These are phyloP conservation scores for Pseudogymnoascus sp. DNA, from an alignment of 2,329 filamentous ascomycete species.

Conservation along the genomic window DNA sequence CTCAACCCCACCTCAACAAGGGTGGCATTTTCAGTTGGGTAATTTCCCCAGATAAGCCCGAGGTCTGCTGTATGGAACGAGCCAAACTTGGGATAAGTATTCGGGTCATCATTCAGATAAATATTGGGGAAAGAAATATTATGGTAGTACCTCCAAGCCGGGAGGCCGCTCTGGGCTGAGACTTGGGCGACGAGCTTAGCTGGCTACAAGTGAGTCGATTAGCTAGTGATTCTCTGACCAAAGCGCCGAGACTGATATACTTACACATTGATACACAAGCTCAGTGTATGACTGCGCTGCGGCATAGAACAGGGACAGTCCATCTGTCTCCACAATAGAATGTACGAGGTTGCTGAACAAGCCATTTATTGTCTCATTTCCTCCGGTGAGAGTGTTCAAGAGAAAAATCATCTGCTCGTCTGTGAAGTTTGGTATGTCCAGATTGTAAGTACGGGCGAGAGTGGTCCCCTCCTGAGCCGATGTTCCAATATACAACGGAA, in stretches of 20 bases:
- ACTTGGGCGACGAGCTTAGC: neutral
- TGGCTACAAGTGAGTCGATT: neutral
- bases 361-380: neutral
- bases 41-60: constrained; percentile 26
- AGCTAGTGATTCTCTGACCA: neutral
- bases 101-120: neutral
- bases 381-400: neutral
- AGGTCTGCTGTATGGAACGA: constrained; percentile 32
- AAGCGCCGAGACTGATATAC: neutral
- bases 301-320: neutral
- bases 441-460: neutral
- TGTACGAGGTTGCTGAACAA: neutral
- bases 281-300: neutral
- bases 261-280: constrained; percentile 3
- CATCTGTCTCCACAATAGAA: neutral
- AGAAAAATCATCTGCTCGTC: neutral
- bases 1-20: constrained; percentile 18
- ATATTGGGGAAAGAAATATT: neutral
- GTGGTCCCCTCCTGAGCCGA: neutral
- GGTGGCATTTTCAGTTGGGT: constrained; percentile 19
- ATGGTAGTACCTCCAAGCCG: neutral
- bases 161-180: neutral
- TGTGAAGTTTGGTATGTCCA: neutral
- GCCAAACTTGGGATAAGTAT: constrained; percentile 13
- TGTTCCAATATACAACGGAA: neutral